phyloP scores from a whole-genome alignment of 257 asterid species.

The Solanum bulbocastanum region DNA sequence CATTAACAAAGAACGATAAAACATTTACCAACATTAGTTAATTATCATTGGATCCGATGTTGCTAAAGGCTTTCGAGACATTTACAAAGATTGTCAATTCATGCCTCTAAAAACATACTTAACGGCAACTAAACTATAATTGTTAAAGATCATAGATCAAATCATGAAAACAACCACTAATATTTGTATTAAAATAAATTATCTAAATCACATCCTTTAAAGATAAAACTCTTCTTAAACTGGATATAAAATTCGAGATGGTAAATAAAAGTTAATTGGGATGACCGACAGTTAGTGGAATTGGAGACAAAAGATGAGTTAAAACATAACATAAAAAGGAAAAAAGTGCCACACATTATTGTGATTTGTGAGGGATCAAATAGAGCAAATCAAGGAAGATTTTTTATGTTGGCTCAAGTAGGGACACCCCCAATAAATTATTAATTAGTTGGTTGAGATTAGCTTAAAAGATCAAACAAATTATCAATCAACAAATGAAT shows the following conservation, averaged over 20 bases:
- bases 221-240: neutral
- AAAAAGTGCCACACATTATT: neutral
- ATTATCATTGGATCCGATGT: too few species aligned
- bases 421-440: conserved; percentile 16
- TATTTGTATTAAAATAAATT: too few species aligned
- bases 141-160: too few species aligned
- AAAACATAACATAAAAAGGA: neutral
- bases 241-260: neutral
- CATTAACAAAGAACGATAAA: too few species aligned
- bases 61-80: too few species aligned
- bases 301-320: neutral
- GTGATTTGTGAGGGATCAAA: neutral
- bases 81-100: too few species aligned
- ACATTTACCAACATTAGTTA: too few species aligned
- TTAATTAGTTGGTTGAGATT: conserved; percentile 22
- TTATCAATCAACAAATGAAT: neutral
- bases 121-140: rapidly evolving
- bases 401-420: conserved; percentile 18
- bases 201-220: neutral
- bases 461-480: neutral
- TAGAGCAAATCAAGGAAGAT: neutral
- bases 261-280: neutral
- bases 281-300: neutral
- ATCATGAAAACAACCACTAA: too few species aligned
- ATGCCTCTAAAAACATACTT: too few species aligned